These are phyloP conservation scores for Scytalidium lignicola DNA, from an alignment of 2,329 filamentous ascomycete genomes.

Conservation along the genomic window DNA sequence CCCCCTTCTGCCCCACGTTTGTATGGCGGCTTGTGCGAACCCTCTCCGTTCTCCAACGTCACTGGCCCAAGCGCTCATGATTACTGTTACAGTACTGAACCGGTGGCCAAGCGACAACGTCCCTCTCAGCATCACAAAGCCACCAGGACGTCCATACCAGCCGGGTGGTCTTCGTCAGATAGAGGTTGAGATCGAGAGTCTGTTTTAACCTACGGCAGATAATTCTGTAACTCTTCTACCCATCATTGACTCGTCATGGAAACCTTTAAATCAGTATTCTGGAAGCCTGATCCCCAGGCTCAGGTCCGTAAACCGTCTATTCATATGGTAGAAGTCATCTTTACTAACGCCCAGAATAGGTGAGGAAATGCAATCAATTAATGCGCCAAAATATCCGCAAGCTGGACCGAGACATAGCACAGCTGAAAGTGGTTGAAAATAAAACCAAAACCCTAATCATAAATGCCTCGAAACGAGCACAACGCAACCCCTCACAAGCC, in stretches of 20 bases:
- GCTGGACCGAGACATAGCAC: constrained; percentile 84
- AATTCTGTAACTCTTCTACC: constrained; percentile 50
- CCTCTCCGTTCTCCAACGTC: background rate
- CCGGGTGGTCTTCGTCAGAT: background rate
- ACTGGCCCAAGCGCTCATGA: background rate
- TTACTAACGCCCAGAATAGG: constrained; percentile 44
- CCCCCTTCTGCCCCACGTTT: background rate
- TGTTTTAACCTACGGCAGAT: background rate
- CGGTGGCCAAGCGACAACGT: background rate
- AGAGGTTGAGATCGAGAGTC: background rate
- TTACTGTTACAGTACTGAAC: background rate
- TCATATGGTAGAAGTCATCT: background rate
- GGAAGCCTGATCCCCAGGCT: constrained; percentile 85
- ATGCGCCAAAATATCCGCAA: constrained; percentile 88
- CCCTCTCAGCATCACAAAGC: background rate
- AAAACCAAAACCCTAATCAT: constrained; percentile 85
- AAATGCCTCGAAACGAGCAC: constrained; percentile 72
- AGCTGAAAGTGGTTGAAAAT: constrained; percentile 71
- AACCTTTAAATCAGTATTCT: constrained; percentile 78
- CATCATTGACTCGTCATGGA: constrained; percentile 60
- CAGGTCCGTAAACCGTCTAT: constrained; percentile 56
- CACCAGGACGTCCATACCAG: background rate
- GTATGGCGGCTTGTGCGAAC: background rate
- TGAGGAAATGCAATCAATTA: constrained; percentile 90
- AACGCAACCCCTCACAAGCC: constrained; percentile 72